Evolutionary conservation across 2,329 filamentous ascomycete genomes (phyloP).

Genomic region (Plectosphaerella plurivora): DNA sequence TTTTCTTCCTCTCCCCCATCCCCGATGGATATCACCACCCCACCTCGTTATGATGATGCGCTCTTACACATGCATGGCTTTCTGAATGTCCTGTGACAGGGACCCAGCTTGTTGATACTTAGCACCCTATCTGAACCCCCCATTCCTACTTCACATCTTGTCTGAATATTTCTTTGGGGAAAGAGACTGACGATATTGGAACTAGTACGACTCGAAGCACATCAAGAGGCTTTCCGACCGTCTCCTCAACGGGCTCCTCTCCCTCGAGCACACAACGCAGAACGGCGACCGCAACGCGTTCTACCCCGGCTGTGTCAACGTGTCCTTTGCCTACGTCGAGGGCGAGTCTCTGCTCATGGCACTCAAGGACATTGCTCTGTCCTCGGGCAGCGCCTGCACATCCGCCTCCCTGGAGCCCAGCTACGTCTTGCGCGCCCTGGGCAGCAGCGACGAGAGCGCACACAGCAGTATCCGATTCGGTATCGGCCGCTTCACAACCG

Average conservation of each 20-base stretch:
- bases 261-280: slow-evolving; percentile 86
- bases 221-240: slow-evolving; percentile 80
- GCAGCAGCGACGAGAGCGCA: slow-evolving; percentile 94
- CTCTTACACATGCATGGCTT: slow-evolving; percentile 84
- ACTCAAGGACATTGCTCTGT: slow-evolving; percentile 94
- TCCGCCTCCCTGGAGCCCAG: slow-evolving; percentile 94
- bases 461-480: slow-evolving; percentile 98
- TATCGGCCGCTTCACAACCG: slow-evolving; percentile 94
- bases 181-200: slow-evolving; percentile 16
- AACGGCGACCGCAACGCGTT: slow-evolving; percentile 82
- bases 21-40: slow-evolving; percentile 7
- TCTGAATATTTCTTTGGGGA: slow-evolving; percentile 1
- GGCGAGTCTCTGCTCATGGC: slow-evolving; percentile 98
- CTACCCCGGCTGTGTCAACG: slow-evolving; percentile 96
- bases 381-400: slow-evolving; percentile 94
- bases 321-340: slow-evolving; percentile 97
- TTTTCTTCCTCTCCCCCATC: slow-evolving; percentile 14
- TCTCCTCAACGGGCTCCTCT: slow-evolving; percentile 74
- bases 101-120: slow-evolving; percentile 52
- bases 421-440: slow-evolving; percentile 90
- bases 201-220: slow-evolving; percentile 84
- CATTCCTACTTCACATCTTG: slow-evolving; percentile 4
- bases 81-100: slow-evolving; percentile 69
- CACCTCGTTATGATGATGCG: slow-evolving; percentile 65
- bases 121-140: slow-evolving; percentile 62